Evolutionary conservation across 345 rosid genomes (phyloP), one percentile per base, ranked within the genome.

Genomic region (Mallotus nudiflorus): DNA sequence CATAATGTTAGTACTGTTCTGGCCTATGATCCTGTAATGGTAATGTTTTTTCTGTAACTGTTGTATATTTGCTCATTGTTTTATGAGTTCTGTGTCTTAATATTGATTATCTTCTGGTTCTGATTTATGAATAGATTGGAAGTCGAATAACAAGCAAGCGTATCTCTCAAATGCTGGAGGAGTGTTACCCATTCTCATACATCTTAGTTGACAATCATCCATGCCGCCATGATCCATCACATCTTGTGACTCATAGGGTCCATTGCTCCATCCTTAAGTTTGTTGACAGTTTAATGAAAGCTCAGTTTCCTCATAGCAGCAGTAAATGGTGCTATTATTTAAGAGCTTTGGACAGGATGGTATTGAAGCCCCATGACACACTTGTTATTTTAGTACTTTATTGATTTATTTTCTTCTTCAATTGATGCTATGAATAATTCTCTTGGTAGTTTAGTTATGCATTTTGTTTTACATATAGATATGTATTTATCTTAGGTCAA

Each of bases 181-280:
- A 87, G 55, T 77, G 80, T 75, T 84, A 68, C 71, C 96, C 93
- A 25, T 85, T 77, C 78, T 71, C 89, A 46, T 91, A 91, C 73
- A 85, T 94, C 74, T 71, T 94, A 85, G 90, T 94, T 54, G 96
- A 89, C 53, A 73, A 83, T 67, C 98, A 94, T 75, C 89, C 96
- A 25, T 83, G 71, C 66, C 90, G 98, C 71, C 96, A 94, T 66
- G 98, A 94, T 82, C 97, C 97, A 60, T 94, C 89, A 58, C 98
- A 94, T 80, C 70, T 85, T 73, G 93, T 94, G 50, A 87, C 98
- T 42, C 95, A 94, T 80, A 91, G 95, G 82, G 84, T 94, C 69
- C 91, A 94, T 60, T 81, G 96, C 81, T 84, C 86, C 60, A 62
- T 89, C 66, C 67, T 80, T 70, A 85, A 84, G 60, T 89, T 94